Base-by-base conservation (phyloP, 75 land plant genomes). In the Gnetum montanum region DNA sequence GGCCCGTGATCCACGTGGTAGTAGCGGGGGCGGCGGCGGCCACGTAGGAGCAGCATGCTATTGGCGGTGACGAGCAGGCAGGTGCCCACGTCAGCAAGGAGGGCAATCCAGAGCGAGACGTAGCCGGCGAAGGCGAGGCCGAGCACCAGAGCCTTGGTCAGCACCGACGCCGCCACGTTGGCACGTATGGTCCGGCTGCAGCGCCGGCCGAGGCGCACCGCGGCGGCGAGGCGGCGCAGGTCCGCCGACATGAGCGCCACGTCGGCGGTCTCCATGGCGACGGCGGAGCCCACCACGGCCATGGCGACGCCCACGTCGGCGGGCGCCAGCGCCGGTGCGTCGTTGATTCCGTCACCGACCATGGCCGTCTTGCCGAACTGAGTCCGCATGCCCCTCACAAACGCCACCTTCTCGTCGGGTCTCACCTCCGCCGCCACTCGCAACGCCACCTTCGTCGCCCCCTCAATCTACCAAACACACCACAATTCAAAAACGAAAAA, bases 341-440 rank as follows among this genome's bases (percentile, higher is more conserved):
- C 97, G 59, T 92, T 92, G 45, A 92, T 64, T 1, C 97, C 97
- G 61, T 92, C 97, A 18, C 97, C 97, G 15, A 88, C 70, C 97
- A 92, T 92, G 12, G 72, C 81, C 23, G 83, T 88, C 19, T 57
- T 57, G 2, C 89, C 94, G 13, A 44, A 43, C 31, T 38, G 46
- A 45, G 81, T 81, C 5, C 77, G 62, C 5, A n/a, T n/a, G n/a
- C n/a, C n/a, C n/a, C n/a, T n/a, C n/a, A n/a, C n/a, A n/a, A n/a
- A n/a, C n/a, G n/a, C n/a, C 62, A 31, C 29, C 49, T 31, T 4
- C 59, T 26, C 16, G 60, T n/a, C n/a, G n/a, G n/a, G n/a, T n/a
- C n/a, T n/a, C n/a, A n/a, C n/a, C n/a, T n/a, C n/a, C n/a, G n/a
- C 37, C 10, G 38, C 47, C n/a, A n/a, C n/a, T n/a, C n/a, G n/a